Base-by-base conservation (phyloP, 2,329 filamentous ascomycete genomes). In the Penicillium glabrum region DNA sequence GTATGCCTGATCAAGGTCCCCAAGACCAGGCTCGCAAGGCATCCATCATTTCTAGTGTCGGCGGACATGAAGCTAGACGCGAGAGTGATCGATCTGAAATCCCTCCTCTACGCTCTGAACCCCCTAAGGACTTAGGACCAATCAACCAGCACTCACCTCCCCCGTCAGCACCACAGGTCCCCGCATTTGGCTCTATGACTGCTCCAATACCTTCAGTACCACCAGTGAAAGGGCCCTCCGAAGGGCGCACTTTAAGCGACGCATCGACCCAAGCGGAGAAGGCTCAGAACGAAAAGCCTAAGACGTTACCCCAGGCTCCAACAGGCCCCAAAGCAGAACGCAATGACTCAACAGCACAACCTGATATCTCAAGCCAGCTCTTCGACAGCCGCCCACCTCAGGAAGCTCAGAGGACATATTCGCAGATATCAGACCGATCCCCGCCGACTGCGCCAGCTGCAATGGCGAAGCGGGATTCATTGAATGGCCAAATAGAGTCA, bases 281-380 rank as follows among this genome's bases (percentile, higher is more conserved):
- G 54, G 63, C 70, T 27, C 67, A 61, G 1, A 48, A 49, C 54
- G 67, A 71, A 23, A 33, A 51, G 14, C 47, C 61, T 16, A 61
- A 64, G 4, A 58, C 62, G 3, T 50, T 65, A 2, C 69, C 73
- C 37, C 72, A 75, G 29, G 75, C 76, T 13, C 77, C 77, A 11
- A 79, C 76, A 9, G 75, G 73, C 11, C 77, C 77, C 9, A 78
- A 77, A 58, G 77, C 76, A 10, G 73, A 74, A n/a, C 69, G 77
- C 23, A 61, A 53, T 19, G 66, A 71, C 11, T 41, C 61, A 11
- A 63, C 66, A 27, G 33, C 21, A 37, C 62, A 63, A 23, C 50
- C 61, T 4, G 69, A 75, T 13, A 53, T 62, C 48, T 67, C 66
- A 14, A 29, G 59, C 23, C 65, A 68, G n/a, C 19, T 41, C 2